Base-by-base conservation (phyloP, 169 alveolate genomes). In the Babesia caballi region DNA sequence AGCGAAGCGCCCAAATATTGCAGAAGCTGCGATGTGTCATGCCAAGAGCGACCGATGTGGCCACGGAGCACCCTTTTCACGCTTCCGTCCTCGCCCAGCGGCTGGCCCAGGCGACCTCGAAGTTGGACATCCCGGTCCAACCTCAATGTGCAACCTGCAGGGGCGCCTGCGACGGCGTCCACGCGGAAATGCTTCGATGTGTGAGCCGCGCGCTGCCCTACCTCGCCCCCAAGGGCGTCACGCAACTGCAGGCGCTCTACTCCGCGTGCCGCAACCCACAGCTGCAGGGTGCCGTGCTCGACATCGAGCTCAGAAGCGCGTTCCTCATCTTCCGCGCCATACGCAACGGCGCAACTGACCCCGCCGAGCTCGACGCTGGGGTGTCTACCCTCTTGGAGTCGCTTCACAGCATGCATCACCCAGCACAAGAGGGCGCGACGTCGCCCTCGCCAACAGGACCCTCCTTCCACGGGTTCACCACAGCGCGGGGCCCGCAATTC, bases 181-280 rank as follows among this genome's bases (percentile, higher is more conserved):
- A 69, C 44, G 66, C 5, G n/a, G 52, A 25, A 25, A 19, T 80
- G 32, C 15, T 49, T 14, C 69, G 19, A 40, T 25, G 40, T 44
- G 60, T 69, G 52, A 25, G 30, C 41, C 47, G 15, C 6, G 49
- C 35, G 28, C n/a, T 57, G 41, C 69, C 41, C 0, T 53, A 61
- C 35, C 61, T 69, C 32, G 33, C 69, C 68, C 83, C 88, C 17
- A 80, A 80, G 71, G 88, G 80, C 3, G 7, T 80, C 25, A 40
- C 78, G 51, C 82, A 68, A 15, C 44, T 80, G 41, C 69, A 38
- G 49, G 35, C 66, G 19, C 15, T 70, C 0, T 67, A 80, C 47
- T 80, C 78, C 25, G 27, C 30, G 15, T 80, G 88, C 71, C 44
- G 46, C 28, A 76, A 76, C 46, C 66, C 47, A 6, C 12, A 40